Evolutionary conservation across 495 filamentous ascomycete genomes (phyloP), one percentile per base, ranked within the genome.

Genomic region (Aspergillus egyptiacus): DNA sequence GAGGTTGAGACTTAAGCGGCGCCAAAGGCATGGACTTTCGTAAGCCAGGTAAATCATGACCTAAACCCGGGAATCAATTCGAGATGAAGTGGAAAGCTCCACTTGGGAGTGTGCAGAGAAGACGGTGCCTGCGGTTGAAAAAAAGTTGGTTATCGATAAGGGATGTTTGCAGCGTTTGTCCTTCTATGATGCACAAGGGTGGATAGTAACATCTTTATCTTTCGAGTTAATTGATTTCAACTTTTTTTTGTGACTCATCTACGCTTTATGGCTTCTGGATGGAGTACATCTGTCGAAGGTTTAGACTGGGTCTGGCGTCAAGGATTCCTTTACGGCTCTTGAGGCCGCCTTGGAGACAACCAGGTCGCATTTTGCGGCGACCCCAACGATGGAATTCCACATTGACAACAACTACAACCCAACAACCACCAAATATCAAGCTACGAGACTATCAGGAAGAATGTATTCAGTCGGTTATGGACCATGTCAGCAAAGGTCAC

Each of bases 391-490:
- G 48, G 39, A 63, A 70, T 42, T 67, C 65, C 5, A 66, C 65
- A 13, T 46, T 53, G 11, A 44, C 49, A 25, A 36, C 50, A 46
- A 33, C 61, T 48, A 48, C 51, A 18, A 44, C 56, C 39, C 51
- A 34, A 13, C 40, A 55, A 39, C 22, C 60, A 13, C 54, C 66
- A 41, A 25, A 57, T 13, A 73, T 89, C 35, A 72, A 69, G 40
- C 77, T 93, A 28, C 83, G 87, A 42, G 65, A 82, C 48, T 91
- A 91, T 57, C 87, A 91, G 57, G 85, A 91, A 70, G 87, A 91
- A 72, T 89, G 89, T 62, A 95, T 99, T 47, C 81, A 91, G 57
- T 79, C 91, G 1, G 86, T 99, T 8, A 67, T 97, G 11, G 63
- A 72, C 2, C 77, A 89, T 45, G 57, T 97, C 2, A 63, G 79